phyloP scores from a whole-genome alignment of 805 yeast genomes.

The Kodamaea lidongshanica region DNA sequence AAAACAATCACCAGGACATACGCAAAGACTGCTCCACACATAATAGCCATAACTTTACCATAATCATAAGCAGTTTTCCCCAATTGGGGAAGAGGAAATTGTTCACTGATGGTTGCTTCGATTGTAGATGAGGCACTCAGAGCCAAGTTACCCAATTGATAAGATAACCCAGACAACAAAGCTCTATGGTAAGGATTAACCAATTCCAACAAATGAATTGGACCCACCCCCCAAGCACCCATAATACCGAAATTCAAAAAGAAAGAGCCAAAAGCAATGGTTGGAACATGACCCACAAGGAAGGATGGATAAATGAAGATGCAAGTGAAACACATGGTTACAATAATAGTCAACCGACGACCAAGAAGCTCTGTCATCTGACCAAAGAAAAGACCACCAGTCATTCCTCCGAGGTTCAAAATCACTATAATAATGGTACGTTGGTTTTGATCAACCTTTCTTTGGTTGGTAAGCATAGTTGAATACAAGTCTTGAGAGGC shows the following conservation, averaged over 20 bases:
- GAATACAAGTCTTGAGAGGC: constrained; percentile 74
- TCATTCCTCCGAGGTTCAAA: constrained; percentile 61
- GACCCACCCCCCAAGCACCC: constrained; percentile 72
- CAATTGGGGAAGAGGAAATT: constrained; percentile 43
- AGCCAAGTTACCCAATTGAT: constrained; percentile 69
- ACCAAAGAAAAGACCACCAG: constrained; percentile 59
- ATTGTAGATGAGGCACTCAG: constrained; percentile 68
- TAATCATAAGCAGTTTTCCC: constrained; percentile 41
- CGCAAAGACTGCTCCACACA: constrained; percentile 60
- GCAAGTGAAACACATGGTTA: constrained; percentile 33
- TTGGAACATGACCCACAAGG: constrained; percentile 5
- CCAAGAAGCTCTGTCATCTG: constrained; percentile 55
- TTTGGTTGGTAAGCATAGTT: constrained; percentile 52
- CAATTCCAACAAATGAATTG: constrained; percentile 59
- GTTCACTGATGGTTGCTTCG: constrained; percentile 55
- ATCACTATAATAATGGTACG: constrained; percentile 57
- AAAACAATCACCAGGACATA: constrained; percentile 42
- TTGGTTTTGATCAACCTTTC: constrained; percentile 38
- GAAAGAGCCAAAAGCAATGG: constrained; percentile 53
- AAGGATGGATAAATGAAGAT: constrained; percentile 53
- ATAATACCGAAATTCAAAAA: constrained; percentile 61
- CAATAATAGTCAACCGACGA: constrained; percentile 50
- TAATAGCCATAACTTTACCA: constrained; percentile 65
- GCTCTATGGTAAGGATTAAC: constrained; percentile 49
- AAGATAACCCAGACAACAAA: constrained; percentile 54